Base-by-base conservation (phyloP, 2,329 filamentous ascomycete genomes). In the Fusarium bactridioides region DNA sequence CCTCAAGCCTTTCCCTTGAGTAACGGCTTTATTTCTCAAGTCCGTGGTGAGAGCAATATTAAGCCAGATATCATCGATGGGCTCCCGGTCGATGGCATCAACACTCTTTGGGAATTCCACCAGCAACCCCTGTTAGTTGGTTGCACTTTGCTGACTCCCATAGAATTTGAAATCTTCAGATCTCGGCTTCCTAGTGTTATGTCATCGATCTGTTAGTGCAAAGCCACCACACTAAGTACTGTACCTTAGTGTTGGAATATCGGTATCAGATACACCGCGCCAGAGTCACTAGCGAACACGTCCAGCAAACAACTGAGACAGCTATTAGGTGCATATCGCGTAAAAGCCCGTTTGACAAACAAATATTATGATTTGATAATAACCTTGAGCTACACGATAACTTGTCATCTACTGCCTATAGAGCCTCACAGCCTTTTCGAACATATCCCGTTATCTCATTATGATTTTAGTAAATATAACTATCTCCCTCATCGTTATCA, bases 341-440 rank as follows among this genome's bases (percentile, higher is more conserved):
- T 16, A 16, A 11, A 4, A n/a, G 25, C 10, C 19, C 4, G 7
- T 12, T 47, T 4, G 13, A 15, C 4, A 29, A n/a, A 9, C 4
- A 21, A 2, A 29, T 0, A 9, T n/a, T 3, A 3, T n/a, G 4
- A n/a, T 21, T 47, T 21, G 5, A n/a, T 3, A 12, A 29, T 16
- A n/a, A 3, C 3, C 7, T n/a, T 7, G 7, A 31, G 1, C 11
- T 18, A 10, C 21, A 18, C 10, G 2, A 13, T n/a, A 4, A 5
- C 9, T 3, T 1, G 10, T 0, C 0, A 18, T 31, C 5, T 23
- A 33, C 15, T 33, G 21, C 5, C 2, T 18, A 7, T 7, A 31
- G 10, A 12, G 3, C 1, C 27, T 23, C 21, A 3, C 0, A 13
- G 10, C 21, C 3, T 1, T 2, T 1, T 50, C 16, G 5, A 4